These are phyloP conservation scores for Microbotryum intermedium DNA, from an alignment of 1,284 basidiomycete genomes.

Conservation along the genomic window DNA sequence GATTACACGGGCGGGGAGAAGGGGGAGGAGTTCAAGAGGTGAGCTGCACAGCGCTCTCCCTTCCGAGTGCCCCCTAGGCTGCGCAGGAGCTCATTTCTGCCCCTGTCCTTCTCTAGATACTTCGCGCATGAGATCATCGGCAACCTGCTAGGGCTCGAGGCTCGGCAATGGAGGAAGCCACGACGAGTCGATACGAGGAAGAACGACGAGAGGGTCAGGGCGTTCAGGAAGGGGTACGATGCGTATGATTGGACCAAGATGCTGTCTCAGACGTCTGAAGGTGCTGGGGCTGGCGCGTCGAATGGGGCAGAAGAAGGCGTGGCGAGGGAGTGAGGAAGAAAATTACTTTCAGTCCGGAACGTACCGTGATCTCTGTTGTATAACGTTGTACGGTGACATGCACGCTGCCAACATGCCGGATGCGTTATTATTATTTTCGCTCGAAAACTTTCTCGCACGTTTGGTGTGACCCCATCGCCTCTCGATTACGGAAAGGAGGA, in stretches of 20 bases:
- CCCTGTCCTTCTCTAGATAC: constrained; percentile 50
- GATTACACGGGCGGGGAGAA: constrained; percentile 48
- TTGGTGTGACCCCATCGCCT: too few species aligned
- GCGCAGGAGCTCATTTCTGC: constrained; percentile 12
- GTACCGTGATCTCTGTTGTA: too few species aligned
- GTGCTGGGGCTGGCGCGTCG: neutral
- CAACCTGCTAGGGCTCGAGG: constrained; percentile 77
- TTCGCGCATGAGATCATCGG: constrained; percentile 95
- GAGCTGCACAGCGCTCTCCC: constrained; percentile 34
- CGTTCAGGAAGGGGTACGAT: constrained; percentile 51
- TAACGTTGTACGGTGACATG: too few species aligned
- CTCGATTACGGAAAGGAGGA: too few species aligned
- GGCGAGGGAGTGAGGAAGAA: neutral
- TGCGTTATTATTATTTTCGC: too few species aligned
- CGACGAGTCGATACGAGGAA: constrained; percentile 59
- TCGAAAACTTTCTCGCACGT: too few species aligned
- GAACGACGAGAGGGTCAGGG: constrained; percentile 59
- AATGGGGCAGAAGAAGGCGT: neutral
- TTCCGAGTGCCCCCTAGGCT: neutral
- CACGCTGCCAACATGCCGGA: too few species aligned
- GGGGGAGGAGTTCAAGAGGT: constrained; percentile 81
- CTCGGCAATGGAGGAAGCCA: constrained; percentile 76
- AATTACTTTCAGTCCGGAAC: neutral
- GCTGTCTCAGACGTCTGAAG: constrained; percentile 18
- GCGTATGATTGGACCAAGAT: constrained; percentile 41